Evolutionary conservation across 169 alveolate species (phyloP), one percentile per base, ranked within the genome.

Genomic region (Cryptosporidium andersoni): DNA sequence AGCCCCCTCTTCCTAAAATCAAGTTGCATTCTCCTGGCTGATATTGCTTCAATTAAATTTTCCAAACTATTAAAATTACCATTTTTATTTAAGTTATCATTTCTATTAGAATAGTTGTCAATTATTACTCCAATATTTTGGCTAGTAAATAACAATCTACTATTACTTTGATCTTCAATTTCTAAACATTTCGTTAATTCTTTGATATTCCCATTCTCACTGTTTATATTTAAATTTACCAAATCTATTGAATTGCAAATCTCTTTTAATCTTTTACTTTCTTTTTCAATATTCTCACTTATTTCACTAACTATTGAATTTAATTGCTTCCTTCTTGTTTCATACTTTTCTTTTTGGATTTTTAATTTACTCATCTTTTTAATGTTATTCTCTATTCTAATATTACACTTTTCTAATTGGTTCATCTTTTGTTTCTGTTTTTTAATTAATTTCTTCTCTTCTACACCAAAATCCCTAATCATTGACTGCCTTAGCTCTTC

Each of bases 401-500:
- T 74, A 45, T 25, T 74, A 16, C 55, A 9, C 3, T 56, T 45
- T 42, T 74, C 85, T n/a, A 74, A 45, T 36, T 58, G 55, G 4
- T 12, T 12, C 34, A 25, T 74, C 9, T 49, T 25, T 47, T 74
- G 74, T 52, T 58, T 74, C 4, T 8, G 40, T 2, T 47, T 12
- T 2, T 53, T 16, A 43, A 42, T 45, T 40, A 74, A 39, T 25
- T 45, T 55, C 5, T 56, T 51, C 12, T 51, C 49, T 51, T 74
- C 60, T n/a, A 6, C 40, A 25, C 45, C 85, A 36, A 56, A 45
- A 12, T 51, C 51, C 16, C 45, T 62, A 4, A 34, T 16, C 14
- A 74, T 56, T 8, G n/a, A 58, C 47, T 74, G 43, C 48, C 60
- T 74, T 7, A 58, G 48, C 4, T 74, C 67, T 25, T 56, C 60